Evolutionary conservation across 331 rosid species (phyloP), one percentile per base, ranked within the genome.

Genomic region (Cydonia oblonga): DNA sequence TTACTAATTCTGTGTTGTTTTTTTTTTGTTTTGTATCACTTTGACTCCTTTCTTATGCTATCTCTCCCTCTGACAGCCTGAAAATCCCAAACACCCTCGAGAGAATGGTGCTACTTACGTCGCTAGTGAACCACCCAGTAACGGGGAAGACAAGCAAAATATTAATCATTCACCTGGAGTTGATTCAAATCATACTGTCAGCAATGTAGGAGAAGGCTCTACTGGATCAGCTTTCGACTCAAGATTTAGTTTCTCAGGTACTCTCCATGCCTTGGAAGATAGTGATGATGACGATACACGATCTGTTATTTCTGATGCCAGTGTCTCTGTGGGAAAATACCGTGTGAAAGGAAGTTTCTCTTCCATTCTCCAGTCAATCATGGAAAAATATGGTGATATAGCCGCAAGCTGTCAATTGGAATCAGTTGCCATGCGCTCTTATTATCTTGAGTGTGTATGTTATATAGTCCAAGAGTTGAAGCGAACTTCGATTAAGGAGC

Each of bases 391-490:
- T 12, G 97, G 97, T 11, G 98, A 93, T 63, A 86, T 93, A 49
- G 97, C 95, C 44, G 90, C 85, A 23, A 81, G 73, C 72, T 86
- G 97, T 70, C 83, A 84, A 28, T 78, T 93, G 74, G 97, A 93
- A 81, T 93, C 98, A 12, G 25, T 75, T n/a, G 89, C 79, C 22
- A 82, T 93, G 84, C 92, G 97, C 26, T 89, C 98, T 5, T 90
- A 89, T 72, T 89, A 90, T 81, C 51, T 93, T 0, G 95, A 89
- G 71, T 87, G 97, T 16, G 95, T 93, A 5, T 93, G 98, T 80
- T 85, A 79, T 67, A 91, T 90, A 66, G 84, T 93, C 63, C 93
- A 87, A 82, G 95, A 90, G 80, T 71, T 93, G 69, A 87, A 87
- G 28, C 77, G 81, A 59, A 72, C 80, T 10, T 74, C 88, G 8